A percentile compares a stretch with the other conserved stretches of the same genome.
phyloP scores from a whole-genome alignment of 2,329 filamentous ascomycete genomes.

The Ophiosphaerella narmari region DNA sequence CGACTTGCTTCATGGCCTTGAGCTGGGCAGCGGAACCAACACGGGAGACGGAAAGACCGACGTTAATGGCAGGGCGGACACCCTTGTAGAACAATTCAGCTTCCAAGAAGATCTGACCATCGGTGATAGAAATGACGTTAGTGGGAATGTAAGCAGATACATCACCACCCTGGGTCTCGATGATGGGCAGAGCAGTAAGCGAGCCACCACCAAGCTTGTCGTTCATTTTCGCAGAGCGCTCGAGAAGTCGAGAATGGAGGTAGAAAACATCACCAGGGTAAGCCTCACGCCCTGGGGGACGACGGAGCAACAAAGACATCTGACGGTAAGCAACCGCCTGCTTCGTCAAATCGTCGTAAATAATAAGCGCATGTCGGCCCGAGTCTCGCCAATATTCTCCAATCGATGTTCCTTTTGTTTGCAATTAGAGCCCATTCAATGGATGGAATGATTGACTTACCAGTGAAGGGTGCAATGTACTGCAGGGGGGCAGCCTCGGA shows the following conservation, averaged over 20 bases:
- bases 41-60: constrained; percentile 99
- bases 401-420: not conserved
- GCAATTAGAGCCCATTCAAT: constrained; percentile 4
- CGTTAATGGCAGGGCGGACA: constrained; percentile 99
- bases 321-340: constrained; percentile 98
- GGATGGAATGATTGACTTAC: not conserved
- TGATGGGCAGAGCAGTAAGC: constrained; percentile 88
- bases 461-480: constrained; percentile 67
- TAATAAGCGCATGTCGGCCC: constrained; percentile 70
- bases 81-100: constrained; percentile 99
- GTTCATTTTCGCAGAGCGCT: constrained; percentile 99
- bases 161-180: constrained; percentile 99
- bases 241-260: constrained; percentile 77
- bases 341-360: constrained; percentile 96
- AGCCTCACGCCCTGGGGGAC: constrained; percentile 84
- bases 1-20: constrained; percentile 99
- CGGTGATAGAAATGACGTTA: constrained; percentile 99
- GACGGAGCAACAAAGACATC: constrained; percentile 97
- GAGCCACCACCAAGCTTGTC: constrained; percentile 93
- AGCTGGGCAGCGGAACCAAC: constrained; percentile 99
- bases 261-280: constrained; percentile 80
- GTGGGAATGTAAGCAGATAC: constrained; percentile 99
- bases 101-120: constrained; percentile 99
- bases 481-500: constrained; percentile 95
- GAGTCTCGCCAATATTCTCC: not conserved